These are phyloP conservation scores for Lathyrus oleraceus DNA, from an alignment of 306 rosid species.

Conservation along the genomic window DNA sequence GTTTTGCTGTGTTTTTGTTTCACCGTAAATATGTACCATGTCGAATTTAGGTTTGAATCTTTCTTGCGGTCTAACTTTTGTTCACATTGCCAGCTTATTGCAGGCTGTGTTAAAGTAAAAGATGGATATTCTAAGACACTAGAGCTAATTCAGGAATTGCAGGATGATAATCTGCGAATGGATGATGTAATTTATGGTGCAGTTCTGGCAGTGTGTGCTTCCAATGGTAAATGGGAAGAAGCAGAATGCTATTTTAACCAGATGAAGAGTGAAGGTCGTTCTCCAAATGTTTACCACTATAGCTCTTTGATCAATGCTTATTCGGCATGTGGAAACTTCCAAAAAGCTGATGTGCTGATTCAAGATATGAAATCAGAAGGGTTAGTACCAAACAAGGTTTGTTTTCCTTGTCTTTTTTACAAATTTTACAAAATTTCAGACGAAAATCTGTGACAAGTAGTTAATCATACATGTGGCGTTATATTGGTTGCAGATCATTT, in stretches of 20 bases:
- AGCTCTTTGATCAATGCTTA: slow-evolving; percentile 89
- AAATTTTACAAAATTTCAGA: slow-evolving; percentile 5
- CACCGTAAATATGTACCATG: no score
- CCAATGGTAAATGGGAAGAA: slow-evolving; percentile 71
- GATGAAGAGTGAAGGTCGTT: slow-evolving; percentile 78
- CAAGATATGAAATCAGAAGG: slow-evolving; percentile 79
- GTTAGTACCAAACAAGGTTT: slow-evolving; percentile 95
- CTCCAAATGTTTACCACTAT: slow-evolving; percentile 74
- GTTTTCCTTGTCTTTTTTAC: slow-evolving; percentile 57
- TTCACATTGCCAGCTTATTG: slow-evolving; percentile 61
- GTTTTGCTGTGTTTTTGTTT: background rate
- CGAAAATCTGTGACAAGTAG: background rate
- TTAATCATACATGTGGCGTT: slow-evolving; percentile 3
- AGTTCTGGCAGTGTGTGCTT: slow-evolving; percentile 84
- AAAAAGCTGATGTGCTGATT: slow-evolving; percentile 69
- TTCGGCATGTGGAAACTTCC: slow-evolving; percentile 62
- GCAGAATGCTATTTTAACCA: slow-evolving; percentile 74
- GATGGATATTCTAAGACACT: slow-evolving; percentile 74
- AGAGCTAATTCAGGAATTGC: slow-evolving; percentile 75
- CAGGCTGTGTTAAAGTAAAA: slow-evolving; percentile 78
- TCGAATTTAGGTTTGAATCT: slow-evolving; percentile 1
- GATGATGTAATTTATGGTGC: slow-evolving; percentile 83
- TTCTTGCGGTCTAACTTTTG: slow-evolving; percentile 28
- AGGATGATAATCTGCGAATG: slow-evolving; percentile 55
- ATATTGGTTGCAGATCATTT: slow-evolving; percentile 63